Percentiles rank a stretch among this genome's conserved stretches.
phyloP scores from a whole-genome alignment of 352 stramenopile species.

The Phytophthora foliorum region DNA sequence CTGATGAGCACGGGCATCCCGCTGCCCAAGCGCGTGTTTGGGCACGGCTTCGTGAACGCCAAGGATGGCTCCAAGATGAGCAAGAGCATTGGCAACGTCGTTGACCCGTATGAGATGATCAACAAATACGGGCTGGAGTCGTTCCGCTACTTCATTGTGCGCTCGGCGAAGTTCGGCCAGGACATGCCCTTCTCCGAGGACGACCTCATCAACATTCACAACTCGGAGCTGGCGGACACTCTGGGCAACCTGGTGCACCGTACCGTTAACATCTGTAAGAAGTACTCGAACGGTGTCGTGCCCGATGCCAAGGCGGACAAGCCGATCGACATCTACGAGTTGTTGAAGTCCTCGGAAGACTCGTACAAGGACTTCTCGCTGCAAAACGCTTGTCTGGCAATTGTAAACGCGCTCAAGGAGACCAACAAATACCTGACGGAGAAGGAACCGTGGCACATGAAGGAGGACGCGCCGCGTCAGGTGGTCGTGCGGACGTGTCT shows the following conservation, averaged over 20 bases:
- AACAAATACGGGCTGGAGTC: conserved; percentile 95
- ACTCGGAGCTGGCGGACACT: conserved; percentile 95
- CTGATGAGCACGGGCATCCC: conserved; percentile 97
- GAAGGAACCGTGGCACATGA: conserved; percentile 98
- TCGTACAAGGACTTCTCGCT: conserved; percentile 96
- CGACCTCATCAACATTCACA: conserved; percentile 97
- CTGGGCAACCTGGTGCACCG: conserved; percentile 98
- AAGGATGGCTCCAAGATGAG: conserved; percentile 99
- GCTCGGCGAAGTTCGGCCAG: conserved; percentile 95
- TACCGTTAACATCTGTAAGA: conserved; percentile 96
- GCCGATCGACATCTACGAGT: conserved; percentile 89
- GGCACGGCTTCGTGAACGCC: conserved; percentile 98
- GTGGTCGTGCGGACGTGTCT: conserved; percentile 96
- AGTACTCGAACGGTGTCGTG: conserved; percentile 94
- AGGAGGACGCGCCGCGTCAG: conserved; percentile 88
- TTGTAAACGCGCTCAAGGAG: conserved; percentile 93
- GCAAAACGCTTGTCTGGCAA: conserved; percentile 89
- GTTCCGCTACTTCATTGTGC: conserved; percentile 95
- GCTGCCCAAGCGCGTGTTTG: conserved; percentile 95
- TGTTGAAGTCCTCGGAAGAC: conserved; percentile 84
- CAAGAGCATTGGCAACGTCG: conserved; percentile 99
- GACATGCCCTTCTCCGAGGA: conserved; percentile 95
- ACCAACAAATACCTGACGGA: conserved; percentile 99
- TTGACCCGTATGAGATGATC: conserved; percentile 97
- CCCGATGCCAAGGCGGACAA: conserved; percentile 62